Percentiles rank a stretch among this genome's conserved stretches.
These are phyloP conservation scores for Zymoseptoria ardabiliae DNA, from an alignment of 2,329 filamentous ascomycete species.

Conservation along the genomic window DNA sequence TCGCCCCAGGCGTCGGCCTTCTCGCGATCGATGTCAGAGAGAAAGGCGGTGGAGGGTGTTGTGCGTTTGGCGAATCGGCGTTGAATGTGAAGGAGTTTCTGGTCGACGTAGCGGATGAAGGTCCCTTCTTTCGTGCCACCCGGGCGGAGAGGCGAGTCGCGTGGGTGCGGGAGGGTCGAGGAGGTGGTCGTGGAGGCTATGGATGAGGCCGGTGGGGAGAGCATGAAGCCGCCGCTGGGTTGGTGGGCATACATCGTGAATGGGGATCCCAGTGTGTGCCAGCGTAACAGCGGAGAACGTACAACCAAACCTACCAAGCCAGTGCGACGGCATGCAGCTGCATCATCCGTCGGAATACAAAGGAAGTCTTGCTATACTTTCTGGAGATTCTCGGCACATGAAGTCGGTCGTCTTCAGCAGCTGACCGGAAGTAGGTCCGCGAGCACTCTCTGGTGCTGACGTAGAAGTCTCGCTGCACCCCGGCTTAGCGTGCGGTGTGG, in stretches of 20 bases:
- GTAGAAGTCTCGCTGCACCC: too few species aligned
- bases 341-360: background rate
- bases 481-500: too few species aligned
- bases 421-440: background rate
- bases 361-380: background rate
- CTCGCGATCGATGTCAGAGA: constrained; percentile 20
- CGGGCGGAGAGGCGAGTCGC: constrained; percentile 45
- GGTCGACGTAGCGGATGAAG: constrained; percentile 52
- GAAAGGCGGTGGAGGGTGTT: constrained; percentile 16
- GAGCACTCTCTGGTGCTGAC: too few species aligned
- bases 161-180: constrained; percentile 44
- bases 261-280: background rate
- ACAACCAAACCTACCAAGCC: background rate
- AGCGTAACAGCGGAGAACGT: background rate
- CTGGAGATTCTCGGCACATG: too few species aligned
- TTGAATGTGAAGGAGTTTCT: constrained; percentile 44
- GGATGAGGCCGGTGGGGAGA: constrained; percentile 46
- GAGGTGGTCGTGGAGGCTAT: constrained; percentile 31
- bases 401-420: background rate
- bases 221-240: constrained; percentile 37
- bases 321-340: too few species aligned
- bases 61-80: constrained; percentile 47
- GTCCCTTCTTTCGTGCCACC: constrained; percentile 53
- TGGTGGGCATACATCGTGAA: background rate
- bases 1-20: constrained; percentile 32